Conservation (phyloP, 2,329 filamentous ascomycete genomes). For the Pseudogymnoascus sp. region DNA sequence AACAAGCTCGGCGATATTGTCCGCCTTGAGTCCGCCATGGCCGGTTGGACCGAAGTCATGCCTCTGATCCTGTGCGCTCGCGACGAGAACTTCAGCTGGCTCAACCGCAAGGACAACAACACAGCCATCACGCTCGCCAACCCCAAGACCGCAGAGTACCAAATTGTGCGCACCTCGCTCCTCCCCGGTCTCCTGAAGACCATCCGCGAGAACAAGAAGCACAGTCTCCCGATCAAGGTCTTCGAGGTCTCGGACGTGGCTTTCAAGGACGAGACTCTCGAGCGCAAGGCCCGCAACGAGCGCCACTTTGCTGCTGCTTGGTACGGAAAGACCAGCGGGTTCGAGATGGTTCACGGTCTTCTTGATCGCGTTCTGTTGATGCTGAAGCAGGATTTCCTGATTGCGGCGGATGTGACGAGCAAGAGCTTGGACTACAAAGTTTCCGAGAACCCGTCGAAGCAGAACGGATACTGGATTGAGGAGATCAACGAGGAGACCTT, state of each 20-base stretch:
- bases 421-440: slow-evolving; percentile 46
- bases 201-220: slow-evolving; percentile 84
- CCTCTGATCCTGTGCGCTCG: slow-evolving; percentile 94
- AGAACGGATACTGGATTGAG: slow-evolving; percentile 86
- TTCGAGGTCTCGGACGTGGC: slow-evolving; percentile 88
- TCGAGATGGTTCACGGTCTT: slow-evolving; percentile 91
- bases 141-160: slow-evolving; percentile 88
- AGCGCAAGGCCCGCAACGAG: slow-evolving; percentile 87
- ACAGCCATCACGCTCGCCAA: slow-evolving; percentile 81
- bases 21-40: slow-evolving; percentile 79
- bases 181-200: slow-evolving; percentile 88
- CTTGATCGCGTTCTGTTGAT: slow-evolving; percentile 88
- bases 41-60: slow-evolving; percentile 94
- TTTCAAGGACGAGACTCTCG: slow-evolving; percentile 73
- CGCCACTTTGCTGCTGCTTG: slow-evolving; percentile 92
- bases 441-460: slow-evolving; percentile 44
- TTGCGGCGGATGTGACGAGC: slow-evolving; percentile 51
- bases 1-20: slow-evolving; percentile 95
- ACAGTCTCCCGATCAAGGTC: slow-evolving; percentile 81
- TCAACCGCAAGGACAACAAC: slow-evolving; percentile 84
- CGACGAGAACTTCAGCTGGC: slow-evolving; percentile 94
- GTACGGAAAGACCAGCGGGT: slow-evolving; percentile 89
- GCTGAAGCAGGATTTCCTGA: slow-evolving; percentile 76
- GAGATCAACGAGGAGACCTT: slow-evolving; percentile 87
- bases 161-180: slow-evolving; percentile 80